Evolutionary conservation across 192 early-diverging fungal species (phyloP).

Genomic region (Chytriomyces confervae): DNA sequence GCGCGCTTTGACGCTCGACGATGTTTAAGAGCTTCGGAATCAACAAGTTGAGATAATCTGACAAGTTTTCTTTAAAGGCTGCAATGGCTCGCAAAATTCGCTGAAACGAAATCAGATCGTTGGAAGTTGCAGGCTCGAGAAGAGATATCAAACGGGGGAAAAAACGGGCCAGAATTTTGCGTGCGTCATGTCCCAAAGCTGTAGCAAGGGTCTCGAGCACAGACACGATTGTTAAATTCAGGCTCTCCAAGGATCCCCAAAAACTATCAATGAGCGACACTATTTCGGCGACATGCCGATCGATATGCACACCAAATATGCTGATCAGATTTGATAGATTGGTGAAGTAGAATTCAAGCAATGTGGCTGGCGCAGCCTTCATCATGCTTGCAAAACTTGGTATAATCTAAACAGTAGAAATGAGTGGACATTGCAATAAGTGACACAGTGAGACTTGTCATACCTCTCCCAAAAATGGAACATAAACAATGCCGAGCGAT

Average conservation of each 20-base stretch:
- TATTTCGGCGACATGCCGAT: slow-evolving; percentile 73
- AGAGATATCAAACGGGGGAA: not conserved
- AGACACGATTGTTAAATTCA: slow-evolving; percentile 75
- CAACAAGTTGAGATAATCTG: slow-evolving; percentile 50
- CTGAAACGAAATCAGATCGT: not conserved
- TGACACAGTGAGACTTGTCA: not conserved
- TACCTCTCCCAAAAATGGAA: slow-evolving; percentile 75
- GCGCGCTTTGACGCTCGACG: slow-evolving; percentile 67
- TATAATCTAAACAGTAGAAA: slow-evolving; percentile 64
- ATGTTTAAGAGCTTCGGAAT: slow-evolving; percentile 73
- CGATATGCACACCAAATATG: slow-evolving; percentile 77
- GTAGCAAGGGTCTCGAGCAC: slow-evolving; percentile 77
- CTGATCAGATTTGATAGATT: slow-evolving; percentile 72
- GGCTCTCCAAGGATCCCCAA: slow-evolving; percentile 59
- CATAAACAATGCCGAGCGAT: slow-evolving; percentile 71
- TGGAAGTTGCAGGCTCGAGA: not conserved
- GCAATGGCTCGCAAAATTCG: not conserved
- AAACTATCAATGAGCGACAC: slow-evolving; percentile 71
- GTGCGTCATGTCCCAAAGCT: slow-evolving; percentile 57
- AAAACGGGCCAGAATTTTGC: slow-evolving; percentile 70
- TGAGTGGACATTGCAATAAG: slow-evolving; percentile 3
- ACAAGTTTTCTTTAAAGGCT: not conserved
- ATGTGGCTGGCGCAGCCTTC: slow-evolving; percentile 67
- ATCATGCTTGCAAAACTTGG: slow-evolving; percentile 79
- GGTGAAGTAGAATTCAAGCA: slow-evolving; percentile 84